These are phyloP conservation scores for Anisodus acutangulus DNA, from an alignment of 257 asterid genomes.

Conservation along the genomic window DNA sequence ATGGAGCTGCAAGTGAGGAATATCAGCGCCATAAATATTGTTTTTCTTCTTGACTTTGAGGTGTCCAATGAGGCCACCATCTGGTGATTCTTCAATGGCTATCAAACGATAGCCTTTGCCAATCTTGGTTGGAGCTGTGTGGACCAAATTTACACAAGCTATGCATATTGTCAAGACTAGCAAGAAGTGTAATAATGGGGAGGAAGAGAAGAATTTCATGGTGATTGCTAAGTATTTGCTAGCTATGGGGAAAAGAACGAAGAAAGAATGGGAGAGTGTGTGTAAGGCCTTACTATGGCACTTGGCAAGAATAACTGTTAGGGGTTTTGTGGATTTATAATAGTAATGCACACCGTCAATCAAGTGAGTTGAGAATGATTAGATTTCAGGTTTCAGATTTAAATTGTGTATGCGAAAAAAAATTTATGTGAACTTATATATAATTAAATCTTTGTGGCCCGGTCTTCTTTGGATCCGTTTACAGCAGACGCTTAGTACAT, in stretches of 20 bases:
- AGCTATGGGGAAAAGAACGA: neutral
- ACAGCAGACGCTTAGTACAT: too few relatives aligned
- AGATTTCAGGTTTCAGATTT: too few relatives aligned
- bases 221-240: neutral
- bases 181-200: constrained; percentile 34
- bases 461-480: too few relatives aligned
- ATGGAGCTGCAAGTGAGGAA: constrained; percentile 78
- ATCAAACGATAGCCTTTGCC: constrained; percentile 80
- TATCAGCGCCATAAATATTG: constrained; percentile 77
- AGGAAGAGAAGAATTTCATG: constrained; percentile 37
- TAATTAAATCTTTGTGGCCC: too few relatives aligned
- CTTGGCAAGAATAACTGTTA: neutral
- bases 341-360: neutral
- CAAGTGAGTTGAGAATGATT: too few relatives aligned
- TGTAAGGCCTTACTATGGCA: constrained; percentile 7
- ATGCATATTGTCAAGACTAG: constrained; percentile 36
- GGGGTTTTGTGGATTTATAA: constrained; percentile 20
- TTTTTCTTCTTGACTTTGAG: constrained; percentile 78
- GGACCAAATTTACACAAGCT: constrained; percentile 35
- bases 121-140: constrained; percentile 51
- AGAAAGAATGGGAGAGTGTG: neutral
- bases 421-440: too few relatives aligned
- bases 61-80: constrained; percentile 80
- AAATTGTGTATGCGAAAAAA: too few relatives aligned
- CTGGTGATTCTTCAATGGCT: constrained; percentile 66